Base-by-base conservation (phyloP, 2,329 filamentous ascomycete genomes). In the Zymoseptoria crescenta region DNA sequence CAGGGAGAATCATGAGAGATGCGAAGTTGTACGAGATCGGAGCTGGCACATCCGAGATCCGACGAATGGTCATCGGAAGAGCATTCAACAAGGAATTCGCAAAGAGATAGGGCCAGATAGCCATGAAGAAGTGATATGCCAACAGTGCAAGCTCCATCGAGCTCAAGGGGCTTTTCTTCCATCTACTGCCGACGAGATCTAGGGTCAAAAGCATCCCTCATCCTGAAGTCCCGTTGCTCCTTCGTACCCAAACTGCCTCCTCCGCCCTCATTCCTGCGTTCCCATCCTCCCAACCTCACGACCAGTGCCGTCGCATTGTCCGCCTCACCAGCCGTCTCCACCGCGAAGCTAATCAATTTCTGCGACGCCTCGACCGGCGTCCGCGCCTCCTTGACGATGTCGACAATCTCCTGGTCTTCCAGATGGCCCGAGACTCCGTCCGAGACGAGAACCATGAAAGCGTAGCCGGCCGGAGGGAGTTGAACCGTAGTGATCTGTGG, bases 11-110 rank as follows among this genome's bases (percentile, higher is more conserved):
- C 65, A 75, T 97, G 67, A 77, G 94, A 70, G 85, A 88, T 75
- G 85, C 85, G 3, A 88, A 88, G 72, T 74, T 99, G 61, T 99
- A 99, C 74, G 94, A 97, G 77, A 97, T 99, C 72, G 94, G 94
- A 1, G 94, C 94, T 4, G 94, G 94, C 5, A 97, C 94, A 3
- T 96, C 91, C 61, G 94, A 99, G 77, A 87, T 99, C 55, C 81
- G 94, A 65, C 82, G 92, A 64, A 95, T 97, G 85, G 91, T 99
- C 4, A 96, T 99, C 71, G 93, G 94, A 28, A 81, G 92, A 65
- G 88, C 86, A 0, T 96, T 96, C 67, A 96, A 96, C 75, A 92
- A 88, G 77, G 87, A 95, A 75, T 96, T 86, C 73, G 83, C 54
- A 13, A 51, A 52, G 57, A 57, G 45, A 52, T 56, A 45, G 35